Evolutionary conservation across 2,329 filamentous ascomycete species (phyloP), one percentile per base, ranked within the genome.

Genomic region (Thyridium curvatum): DNA sequence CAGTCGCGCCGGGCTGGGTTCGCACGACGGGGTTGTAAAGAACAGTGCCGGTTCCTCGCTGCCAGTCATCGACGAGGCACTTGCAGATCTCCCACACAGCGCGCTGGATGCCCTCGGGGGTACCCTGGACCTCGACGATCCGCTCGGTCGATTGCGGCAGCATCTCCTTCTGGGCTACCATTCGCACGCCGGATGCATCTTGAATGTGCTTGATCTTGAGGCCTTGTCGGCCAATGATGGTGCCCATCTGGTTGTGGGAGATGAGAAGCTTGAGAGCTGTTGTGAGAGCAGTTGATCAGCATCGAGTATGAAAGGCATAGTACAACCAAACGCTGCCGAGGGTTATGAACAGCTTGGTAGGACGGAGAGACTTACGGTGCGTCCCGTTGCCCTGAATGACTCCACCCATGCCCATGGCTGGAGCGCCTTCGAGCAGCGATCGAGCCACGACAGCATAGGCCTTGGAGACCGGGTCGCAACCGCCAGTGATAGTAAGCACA

Each of bases 91-190:
- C 93, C 93, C 93, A 97, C 40, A 95, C 77, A 46, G 93, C 91
- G 60, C 90, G 89, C 66, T 96, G 89, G 53, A 98, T 94, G 44
- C 91, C 90, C 40, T 94, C 89, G 13, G 93, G 90, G 14, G 85
- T 91, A 52, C 93, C 93, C 61, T 96, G 90, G 34, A 98, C 84
- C 61, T 98, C 93, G 48, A 98, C 93, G 53, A 98, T 90, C 48
- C 93, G 85, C 71, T 98, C 93, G 28, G 93, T 98, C 6, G 93
- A 98, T 64, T 98, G 93, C 29, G 93, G 93, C 8, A 98, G 82
- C 93, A 98, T 98, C 58, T 98, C 93, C 69, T 98, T 98, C 66
- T 98, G 93, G 31, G 93, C 93, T 35, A 98, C 90, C 93, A 98
- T 98, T 59, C 93, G 90, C 42, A 97, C 93, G 48, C 90, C 90